A percentile compares a stretch with the other conserved stretches of the same genome.
Evolutionary conservation across 2,329 filamentous ascomycete species (phyloP).

Genomic region (Pseudocercospora ulei): DNA sequence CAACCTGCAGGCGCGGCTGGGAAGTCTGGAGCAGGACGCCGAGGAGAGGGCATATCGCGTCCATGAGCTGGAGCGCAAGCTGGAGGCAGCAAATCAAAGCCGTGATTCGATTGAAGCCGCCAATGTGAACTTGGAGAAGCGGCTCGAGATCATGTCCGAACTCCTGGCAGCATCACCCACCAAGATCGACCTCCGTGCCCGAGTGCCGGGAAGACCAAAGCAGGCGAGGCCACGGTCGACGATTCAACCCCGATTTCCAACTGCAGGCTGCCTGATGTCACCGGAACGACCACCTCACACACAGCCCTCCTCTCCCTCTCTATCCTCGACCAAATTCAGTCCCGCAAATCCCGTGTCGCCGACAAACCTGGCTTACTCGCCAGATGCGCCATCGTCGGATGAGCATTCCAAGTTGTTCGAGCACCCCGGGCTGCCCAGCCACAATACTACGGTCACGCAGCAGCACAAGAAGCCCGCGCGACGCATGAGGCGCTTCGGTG

Average conservation of each 20-base stretch:
- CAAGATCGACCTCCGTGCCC: conserved; percentile 32
- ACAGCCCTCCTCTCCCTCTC: conserved; percentile 15
- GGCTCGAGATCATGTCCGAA: conserved; percentile 35
- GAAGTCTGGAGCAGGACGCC: conserved; percentile 28
- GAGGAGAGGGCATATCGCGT: conserved; percentile 29
- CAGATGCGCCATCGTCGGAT: conserved; percentile 19
- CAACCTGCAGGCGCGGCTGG: conserved; percentile 27
- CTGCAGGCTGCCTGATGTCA: conserved; percentile 28
- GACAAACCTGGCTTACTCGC: conserved; percentile 15
- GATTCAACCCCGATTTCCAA: conserved; percentile 32
- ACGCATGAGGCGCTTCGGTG: conserved; percentile 34
- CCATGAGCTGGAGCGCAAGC: conserved; percentile 32
- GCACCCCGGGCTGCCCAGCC: conserved; percentile 9
- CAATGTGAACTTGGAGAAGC: conserved; percentile 35
- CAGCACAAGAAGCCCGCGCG: conserved; percentile 20
- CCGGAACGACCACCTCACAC: conserved; percentile 24
- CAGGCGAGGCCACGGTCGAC: conserved; percentile 32
- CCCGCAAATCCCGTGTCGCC: conserved; percentile 16
- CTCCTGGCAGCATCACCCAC: conserved; percentile 34
- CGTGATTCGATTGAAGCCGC: conserved; percentile 32
- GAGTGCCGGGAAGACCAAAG: conserved; percentile 24
- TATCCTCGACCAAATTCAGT: conserved; percentile 11
- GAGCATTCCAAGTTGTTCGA: conserved; percentile 15
- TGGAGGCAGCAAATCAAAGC: conserved; percentile 29
- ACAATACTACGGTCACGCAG: conserved; percentile 10